Percentiles rank a stretch among this genome's conserved stretches.
phyloP scores from a whole-genome alignment of 1,139 yeast species.

The Suhomyces guaymorum region DNA sequence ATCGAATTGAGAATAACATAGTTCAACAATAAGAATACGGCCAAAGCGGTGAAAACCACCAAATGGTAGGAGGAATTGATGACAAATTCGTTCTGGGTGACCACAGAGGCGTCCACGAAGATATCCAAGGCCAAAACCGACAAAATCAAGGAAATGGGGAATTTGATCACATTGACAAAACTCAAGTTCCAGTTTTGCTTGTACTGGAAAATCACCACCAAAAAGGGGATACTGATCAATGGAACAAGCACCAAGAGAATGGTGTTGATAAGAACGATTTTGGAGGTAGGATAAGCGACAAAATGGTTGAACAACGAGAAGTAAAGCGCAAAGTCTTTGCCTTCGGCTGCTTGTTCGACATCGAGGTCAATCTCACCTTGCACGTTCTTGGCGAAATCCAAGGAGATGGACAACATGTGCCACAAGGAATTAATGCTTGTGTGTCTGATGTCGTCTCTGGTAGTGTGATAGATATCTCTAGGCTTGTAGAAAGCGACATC shows the following conservation, averaged over 20 bases:
- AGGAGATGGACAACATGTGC: conserved; percentile 76
- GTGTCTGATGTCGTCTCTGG: conserved; percentile 65
- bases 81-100: conserved; percentile 51
- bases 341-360: conserved; percentile 19
- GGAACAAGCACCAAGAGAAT: conserved; percentile 57
- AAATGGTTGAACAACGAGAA: conserved; percentile 64
- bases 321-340: conserved; percentile 53
- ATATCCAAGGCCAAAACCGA: conserved; percentile 42
- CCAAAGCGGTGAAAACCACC: conserved; percentile 40
- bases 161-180: conserved; percentile 43
- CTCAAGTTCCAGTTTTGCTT: conserved; percentile 53
- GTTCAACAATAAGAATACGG: conserved; percentile 54
- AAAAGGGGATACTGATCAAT: conserved; percentile 47
- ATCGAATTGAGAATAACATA: conserved; percentile 54
- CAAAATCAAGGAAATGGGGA: conserved; percentile 54
- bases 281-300: conserved; percentile 52
- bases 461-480: conserved; percentile 80
- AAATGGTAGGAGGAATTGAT: conserved; percentile 54
- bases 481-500: conserved; percentile 69
- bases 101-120: conserved; percentile 34
- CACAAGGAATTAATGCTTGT: conserved; percentile 67
- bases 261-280: conserved; percentile 50
- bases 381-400: conserved; percentile 53
- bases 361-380: conserved; percentile 45
- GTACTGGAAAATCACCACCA: conserved; percentile 46